Base-by-base conservation (phyloP, 2,329 filamentous ascomycete species). In the Elsinoe arachidis region DNA sequence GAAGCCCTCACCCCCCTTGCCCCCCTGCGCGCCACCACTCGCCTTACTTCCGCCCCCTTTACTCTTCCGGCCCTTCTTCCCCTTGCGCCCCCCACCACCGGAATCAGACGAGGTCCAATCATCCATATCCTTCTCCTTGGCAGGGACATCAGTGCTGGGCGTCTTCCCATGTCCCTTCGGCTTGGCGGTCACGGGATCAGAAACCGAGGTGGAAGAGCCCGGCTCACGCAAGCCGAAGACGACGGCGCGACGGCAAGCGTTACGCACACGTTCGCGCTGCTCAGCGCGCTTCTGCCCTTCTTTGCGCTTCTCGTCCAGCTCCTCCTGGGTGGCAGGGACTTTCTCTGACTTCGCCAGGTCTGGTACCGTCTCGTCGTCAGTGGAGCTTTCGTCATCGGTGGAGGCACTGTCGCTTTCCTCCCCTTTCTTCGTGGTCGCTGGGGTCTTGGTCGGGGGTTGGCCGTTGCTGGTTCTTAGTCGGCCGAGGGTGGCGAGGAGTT, bases 231-330 rank as follows among this genome's bases (percentile, higher is more conserved):
- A 75, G 1, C 80, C 80, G 69, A 83, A 82, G 0, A 79, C 80
- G 58, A 79, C 79, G 1, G 77, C 78, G 19, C 83, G 75, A 63
- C 84, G 78, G 1, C 85, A 85, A 0, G 82, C 83, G n/a, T 78
- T 78, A 26, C 80, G 75, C 47, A 86, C 76, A 71, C 83, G 74
- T 66, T 87, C 83, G 21, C 78, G 69, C 66, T 77, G 73, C 58
- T 76, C 72, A 3, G 76, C 76, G 44, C 69, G 67, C 58, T 69
- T 72, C 65, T 80, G 74, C 0, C 80, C 79, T 55, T 80, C 73
- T 11, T 69, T 65, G 21, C 79, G 68, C 67, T 77, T 79, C 60
- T 35, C 35, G 34, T 72, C 68, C 37, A 74, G 64, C 71, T 79
- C 77, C 62, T 78, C 77, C 1, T 76, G 73, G 2, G 76, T 79